A percentile compares a stretch with the other conserved stretches of the same genome.
Conservation (phyloP, 1,284 basidiomycete species). For the Tilletia setariae region DNA sequence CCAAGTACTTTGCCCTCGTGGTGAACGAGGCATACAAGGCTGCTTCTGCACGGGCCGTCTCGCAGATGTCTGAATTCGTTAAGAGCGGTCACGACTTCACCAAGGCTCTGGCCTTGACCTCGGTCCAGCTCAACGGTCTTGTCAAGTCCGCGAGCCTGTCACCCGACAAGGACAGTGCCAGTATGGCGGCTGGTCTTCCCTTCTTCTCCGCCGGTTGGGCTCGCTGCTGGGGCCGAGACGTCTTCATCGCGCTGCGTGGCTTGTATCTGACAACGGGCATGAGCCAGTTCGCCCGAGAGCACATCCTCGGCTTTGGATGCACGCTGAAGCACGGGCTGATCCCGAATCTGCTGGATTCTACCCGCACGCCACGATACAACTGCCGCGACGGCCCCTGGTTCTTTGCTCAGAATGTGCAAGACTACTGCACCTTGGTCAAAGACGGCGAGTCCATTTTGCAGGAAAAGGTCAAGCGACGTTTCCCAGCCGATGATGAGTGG, state of each 20-base stretch:
- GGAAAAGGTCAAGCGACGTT: conserved; percentile 80
- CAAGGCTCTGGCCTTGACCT: conserved; percentile 39
- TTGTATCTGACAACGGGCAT: conserved; percentile 49
- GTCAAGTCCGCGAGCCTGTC: conserved; percentile 47
- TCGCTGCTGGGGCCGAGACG: conserved; percentile 46
- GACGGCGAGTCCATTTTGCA: conserved; percentile 76
- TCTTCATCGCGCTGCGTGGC: conserved; percentile 48
- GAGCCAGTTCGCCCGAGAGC: conserved; percentile 36
- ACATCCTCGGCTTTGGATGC: conserved; percentile 45
- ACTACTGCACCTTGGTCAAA: conserved; percentile 80
- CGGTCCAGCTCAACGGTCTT: conserved; percentile 47
- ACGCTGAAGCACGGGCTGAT: conserved; percentile 49
- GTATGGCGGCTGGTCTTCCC: conserved; percentile 48
- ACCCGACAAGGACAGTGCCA: conserved; percentile 44
- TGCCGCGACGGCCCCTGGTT: conserved; percentile 93
- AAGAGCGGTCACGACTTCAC: conserved; percentile 44
- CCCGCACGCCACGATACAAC: conserved; percentile 63
- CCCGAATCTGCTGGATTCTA: conserved; percentile 47
- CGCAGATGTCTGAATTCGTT: conserved; percentile 41
- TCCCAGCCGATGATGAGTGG: conserved; percentile 90
- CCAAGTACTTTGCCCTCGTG: conserved; percentile 49
- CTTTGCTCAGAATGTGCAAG: conserved; percentile 97
- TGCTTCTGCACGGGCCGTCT: conserved; percentile 33
- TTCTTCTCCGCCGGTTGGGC: conserved; percentile 50
- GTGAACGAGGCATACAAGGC: conserved; percentile 42